Evolutionary conservation across 345 rosid genomes (phyloP).

Genomic region (Raphanus raphanistrum): DNA sequence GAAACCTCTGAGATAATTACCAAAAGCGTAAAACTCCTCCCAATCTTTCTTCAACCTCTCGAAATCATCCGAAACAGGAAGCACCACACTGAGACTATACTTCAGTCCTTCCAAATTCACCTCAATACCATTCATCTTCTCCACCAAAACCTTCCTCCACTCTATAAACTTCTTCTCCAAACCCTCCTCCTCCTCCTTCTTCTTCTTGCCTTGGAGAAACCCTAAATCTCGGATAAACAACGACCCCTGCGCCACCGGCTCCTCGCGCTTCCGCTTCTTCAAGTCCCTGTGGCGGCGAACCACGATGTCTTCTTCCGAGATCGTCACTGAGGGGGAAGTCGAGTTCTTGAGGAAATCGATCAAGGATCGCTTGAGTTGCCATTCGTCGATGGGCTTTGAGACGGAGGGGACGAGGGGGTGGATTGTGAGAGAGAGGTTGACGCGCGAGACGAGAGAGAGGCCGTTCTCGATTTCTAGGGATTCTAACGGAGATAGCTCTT

Average conservation of each 20-base stretch:
- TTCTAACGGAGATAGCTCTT: slow-evolving; percentile 59
- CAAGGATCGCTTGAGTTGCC: slow-evolving; percentile 81
- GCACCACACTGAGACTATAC: slow-evolving; percentile 56
- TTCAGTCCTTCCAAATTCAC: slow-evolving; percentile 74
- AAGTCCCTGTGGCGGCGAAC: slow-evolving; percentile 68
- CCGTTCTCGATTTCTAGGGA: slow-evolving; percentile 67
- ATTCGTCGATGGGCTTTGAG: slow-evolving; percentile 76
- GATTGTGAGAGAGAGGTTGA: slow-evolving; percentile 63
- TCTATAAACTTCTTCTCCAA: slow-evolving; percentile 71
- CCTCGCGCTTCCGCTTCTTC: slow-evolving; percentile 88
- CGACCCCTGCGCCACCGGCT: slow-evolving; percentile 71
- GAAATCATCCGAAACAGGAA: slow-evolving; percentile 71
- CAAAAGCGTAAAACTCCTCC: slow-evolving; percentile 73
- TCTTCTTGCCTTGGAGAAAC: slow-evolving; percentile 49
- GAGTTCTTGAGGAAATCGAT: slow-evolving; percentile 65
- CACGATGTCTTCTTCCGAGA: slow-evolving; percentile 67
- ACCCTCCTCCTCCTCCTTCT: slow-evolving; percentile 37
- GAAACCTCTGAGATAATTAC: slow-evolving; percentile 42
- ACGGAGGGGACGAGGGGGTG: slow-evolving; percentile 58
- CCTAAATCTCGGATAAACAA: slow-evolving; percentile 75
- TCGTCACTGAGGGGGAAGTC: slow-evolving; percentile 47
- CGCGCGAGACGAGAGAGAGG: slow-evolving; percentile 65
- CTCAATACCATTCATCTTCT: slow-evolving; percentile 86
- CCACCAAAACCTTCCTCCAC: slow-evolving; percentile 68
- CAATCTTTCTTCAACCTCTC: slow-evolving; percentile 72